Conservation (phyloP, 2,329 filamentous ascomycete genomes). For the Alternaria sp. region DNA sequence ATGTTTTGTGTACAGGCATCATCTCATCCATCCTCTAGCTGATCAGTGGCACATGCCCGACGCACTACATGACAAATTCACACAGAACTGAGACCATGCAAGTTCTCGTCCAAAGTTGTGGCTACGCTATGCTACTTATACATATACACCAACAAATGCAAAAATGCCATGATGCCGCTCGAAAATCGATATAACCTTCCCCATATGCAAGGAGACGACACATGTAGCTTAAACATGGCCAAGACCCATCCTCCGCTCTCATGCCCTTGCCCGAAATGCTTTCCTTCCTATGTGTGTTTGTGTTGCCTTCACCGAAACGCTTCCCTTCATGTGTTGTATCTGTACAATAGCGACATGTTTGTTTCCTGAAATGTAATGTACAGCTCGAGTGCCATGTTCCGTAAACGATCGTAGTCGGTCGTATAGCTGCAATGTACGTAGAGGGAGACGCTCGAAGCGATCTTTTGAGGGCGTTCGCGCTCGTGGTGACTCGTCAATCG, state of each 20-base stretch:
- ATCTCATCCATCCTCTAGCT: too few relatives aligned
- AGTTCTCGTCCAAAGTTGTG: background rate
- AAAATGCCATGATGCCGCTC: background rate
- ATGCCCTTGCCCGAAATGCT: background rate
- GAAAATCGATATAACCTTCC: background rate
- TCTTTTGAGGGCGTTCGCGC: background rate
- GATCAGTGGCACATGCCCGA: too few relatives aligned
- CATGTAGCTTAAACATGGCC: slow-evolving; percentile 7
- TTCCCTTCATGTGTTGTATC: background rate
- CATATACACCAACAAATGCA: background rate
- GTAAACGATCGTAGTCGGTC: background rate
- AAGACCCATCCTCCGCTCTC: background rate
- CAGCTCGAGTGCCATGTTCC: background rate
- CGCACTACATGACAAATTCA: background rate
- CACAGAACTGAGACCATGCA: background rate
- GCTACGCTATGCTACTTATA: background rate
- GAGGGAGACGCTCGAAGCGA: background rate
- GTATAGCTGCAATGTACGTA: background rate
- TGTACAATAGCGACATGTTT: background rate
- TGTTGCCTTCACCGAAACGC: background rate
- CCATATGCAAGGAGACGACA: slow-evolving; percentile 8
- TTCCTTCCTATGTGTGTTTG: background rate
- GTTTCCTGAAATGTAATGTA: background rate
- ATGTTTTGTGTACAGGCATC: too few relatives aligned
- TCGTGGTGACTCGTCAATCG: background rate